Evolutionary conservation across 1,284 basidiomycete genomes (phyloP), one percentile per base, ranked within the genome.

Genomic region (Phlebopus sp.): DNA sequence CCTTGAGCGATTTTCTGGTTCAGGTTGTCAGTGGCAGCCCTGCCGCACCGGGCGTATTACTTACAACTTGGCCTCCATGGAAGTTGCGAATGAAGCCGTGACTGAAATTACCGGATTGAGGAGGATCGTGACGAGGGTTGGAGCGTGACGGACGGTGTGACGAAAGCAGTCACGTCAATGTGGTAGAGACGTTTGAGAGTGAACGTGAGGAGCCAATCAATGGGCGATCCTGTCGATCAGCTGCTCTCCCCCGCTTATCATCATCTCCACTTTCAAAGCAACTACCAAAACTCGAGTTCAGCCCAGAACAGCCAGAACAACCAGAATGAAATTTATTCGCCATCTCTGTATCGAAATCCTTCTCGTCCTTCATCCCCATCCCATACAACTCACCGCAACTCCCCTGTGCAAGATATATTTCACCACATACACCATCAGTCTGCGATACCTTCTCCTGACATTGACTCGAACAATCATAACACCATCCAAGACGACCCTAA

Each of bases 191-290:
- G 63, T 51, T 64, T 60, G 55, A 55, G 60, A 61, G 56, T 58
- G 51, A 56, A 63, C 59, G 59, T 58, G 56, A 56, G 54, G 63
- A 63, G 67, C 75, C 73, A 76, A 76, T 76, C 69, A 73, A 74
- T 73, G 74, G 74, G 76, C 71, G 74, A 78, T 73, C 72, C 71
- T 71, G 78, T 79, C 70, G 77, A 79, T 78, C 79, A 81, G 66
- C 74, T 82, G 69, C 82, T 81, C 74, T 73, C 74, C 59, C 66
- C 76, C 63, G 70, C 73, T 64, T 77, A 79, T 71, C 78, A 79
- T 73, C 78, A 78, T 61, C 68, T 73, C 59, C 74, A 74, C 67
- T 66, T 63, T 52, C 63, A 68, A 55, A 52, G 52, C 54, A 55
- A 60, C 57, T 62, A 55, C 36, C 53, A 63, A 44, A 55, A 53